Evolutionary conservation across 352 stramenopile species (phyloP), one percentile per base, ranked within the genome.

Genomic region (Proteromonas lacertae): DNA sequence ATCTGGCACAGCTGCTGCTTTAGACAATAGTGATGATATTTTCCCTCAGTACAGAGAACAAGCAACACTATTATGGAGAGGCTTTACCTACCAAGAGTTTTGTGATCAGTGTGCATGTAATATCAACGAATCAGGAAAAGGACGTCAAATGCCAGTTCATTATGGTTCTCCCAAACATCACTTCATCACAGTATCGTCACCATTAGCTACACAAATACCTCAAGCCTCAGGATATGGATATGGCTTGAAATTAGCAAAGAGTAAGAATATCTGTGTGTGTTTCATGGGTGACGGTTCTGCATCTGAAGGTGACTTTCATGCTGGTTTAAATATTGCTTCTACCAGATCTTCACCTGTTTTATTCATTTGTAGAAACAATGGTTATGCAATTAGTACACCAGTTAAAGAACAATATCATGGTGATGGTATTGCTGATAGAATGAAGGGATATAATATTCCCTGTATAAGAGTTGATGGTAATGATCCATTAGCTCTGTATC

Each of bases 341-440:
- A 93, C 80, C 0, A 74, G 90, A 29, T 66, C 89, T 24, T 71
- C 62, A 12, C 84, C 84, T 4, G 70, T 93, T 28, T 59, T 95
- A 3, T 97, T 95, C 50, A 74, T 96, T 50, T 90, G 76, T 47
- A 61, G 84, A 10, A 97, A 97, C 58, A 97, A 97, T 53, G 81
- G 82, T 5, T 97, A 90, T 50, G 84, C 82, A 4, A 97, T 97
- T 45, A 68, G 56, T 38, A 96, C 84, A 14, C 69, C 80, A 0
- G 73, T 76, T 0, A 49, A 51, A 23, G 81, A 95, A 46, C 84
- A 96, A 56, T 97, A 84, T 59, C 63, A 68, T 21, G 81, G 84
- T 31, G 84, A 97, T 52, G 84, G 84, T 5, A 90, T 96, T 30
- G 67, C 84, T 2, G 73, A 66, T 1, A 57, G 80, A 23, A 81